Conservation (phyloP, 768 basidiomycete species). For the Chalciporus sphaerocephalus region DNA sequence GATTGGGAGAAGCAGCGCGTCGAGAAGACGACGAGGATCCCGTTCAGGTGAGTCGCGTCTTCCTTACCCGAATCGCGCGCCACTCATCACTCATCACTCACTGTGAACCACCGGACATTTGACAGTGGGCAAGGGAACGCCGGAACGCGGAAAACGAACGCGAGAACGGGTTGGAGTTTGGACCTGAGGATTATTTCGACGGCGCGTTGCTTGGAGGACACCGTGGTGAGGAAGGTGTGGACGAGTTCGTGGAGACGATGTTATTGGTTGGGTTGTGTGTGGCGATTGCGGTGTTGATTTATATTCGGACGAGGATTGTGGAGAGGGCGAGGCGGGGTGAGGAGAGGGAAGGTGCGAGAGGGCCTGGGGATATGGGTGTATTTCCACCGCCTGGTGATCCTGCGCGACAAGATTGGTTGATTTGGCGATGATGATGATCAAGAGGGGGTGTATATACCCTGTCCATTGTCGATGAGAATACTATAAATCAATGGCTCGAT, state of each 20-base stretch:
- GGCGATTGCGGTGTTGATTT: slow-evolving; percentile 69
- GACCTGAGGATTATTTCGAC: slow-evolving; percentile 81
- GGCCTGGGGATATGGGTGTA: slow-evolving; percentile 36
- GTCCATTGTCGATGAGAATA: too few species aligned
- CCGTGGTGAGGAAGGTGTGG: slow-evolving; percentile 57
- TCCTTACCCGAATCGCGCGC: too few species aligned
- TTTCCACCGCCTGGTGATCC: slow-evolving; percentile 65
- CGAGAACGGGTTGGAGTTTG: slow-evolving; percentile 71
- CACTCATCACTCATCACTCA: too few species aligned
- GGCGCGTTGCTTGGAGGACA: slow-evolving; percentile 55
- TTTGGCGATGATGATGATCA: slow-evolving; percentile 36
- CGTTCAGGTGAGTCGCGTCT: slow-evolving; percentile 51
- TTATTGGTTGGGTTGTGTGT: slow-evolving; percentile 70
- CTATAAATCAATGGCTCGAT: too few species aligned
- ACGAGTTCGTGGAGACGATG: slow-evolving; percentile 79
- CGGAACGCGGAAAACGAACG: slow-evolving; percentile 67
- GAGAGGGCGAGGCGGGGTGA: slow-evolving; percentile 68
- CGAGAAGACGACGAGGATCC: slow-evolving; percentile 63
- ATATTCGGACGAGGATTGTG: slow-evolving; percentile 73
- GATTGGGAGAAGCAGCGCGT: slow-evolving; percentile 37
- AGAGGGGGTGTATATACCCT: slow-evolving; percentile 4
- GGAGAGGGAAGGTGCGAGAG: slow-evolving; percentile 40
- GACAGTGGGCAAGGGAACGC: slow-evolving; percentile 76
- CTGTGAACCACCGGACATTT: too few species aligned
- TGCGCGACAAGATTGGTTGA: slow-evolving; percentile 61